phyloP scores from a whole-genome alignment of 352 stramenopile species.

The Phytopythium sindhum region DNA sequence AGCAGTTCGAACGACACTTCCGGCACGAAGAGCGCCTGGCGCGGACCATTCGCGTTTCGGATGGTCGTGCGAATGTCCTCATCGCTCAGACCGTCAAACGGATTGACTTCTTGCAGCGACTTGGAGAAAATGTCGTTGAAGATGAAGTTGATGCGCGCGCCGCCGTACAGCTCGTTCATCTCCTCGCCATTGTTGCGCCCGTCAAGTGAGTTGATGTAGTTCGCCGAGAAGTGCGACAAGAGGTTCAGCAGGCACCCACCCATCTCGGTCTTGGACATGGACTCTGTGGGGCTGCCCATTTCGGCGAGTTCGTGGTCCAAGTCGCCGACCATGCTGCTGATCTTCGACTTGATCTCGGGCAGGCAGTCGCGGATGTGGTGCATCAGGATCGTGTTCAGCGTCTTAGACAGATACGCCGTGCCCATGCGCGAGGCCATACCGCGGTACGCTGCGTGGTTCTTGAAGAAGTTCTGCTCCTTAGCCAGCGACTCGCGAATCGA shows the following conservation, averaged over 20 bases:
- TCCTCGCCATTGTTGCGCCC: conserved; percentile 83
- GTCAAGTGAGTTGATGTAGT: conserved; percentile 90
- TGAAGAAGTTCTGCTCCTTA: conserved; percentile 98
- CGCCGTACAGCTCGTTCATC: conserved; percentile 94
- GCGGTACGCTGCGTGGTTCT: conserved; percentile 95
- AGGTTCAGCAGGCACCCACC: conserved; percentile 94
- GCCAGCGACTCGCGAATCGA: conserved; percentile 92
- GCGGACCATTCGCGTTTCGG: conserved; percentile 96
- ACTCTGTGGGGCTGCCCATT: conserved; percentile 90
- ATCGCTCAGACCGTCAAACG: conserved; percentile 96
- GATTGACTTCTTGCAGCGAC: conserved; percentile 89
- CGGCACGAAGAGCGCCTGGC: conserved; percentile 97
- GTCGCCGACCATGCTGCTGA: conserved; percentile 94
- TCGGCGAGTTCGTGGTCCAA: conserved; percentile 95
- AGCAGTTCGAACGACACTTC: conserved; percentile 99
- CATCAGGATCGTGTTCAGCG: conserved; percentile 99
- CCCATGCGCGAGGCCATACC: conserved; percentile 93
- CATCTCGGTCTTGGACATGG: conserved; percentile 88
- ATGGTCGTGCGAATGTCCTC: conserved; percentile 99
- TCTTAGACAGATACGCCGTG: conserved; percentile 95
- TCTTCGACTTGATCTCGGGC: conserved; percentile 98
- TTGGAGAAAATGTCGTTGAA: conserved; percentile 97
- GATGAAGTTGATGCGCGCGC: conserved; percentile 97
- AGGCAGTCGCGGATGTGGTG: conserved; percentile 99
- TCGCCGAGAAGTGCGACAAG: conserved; percentile 89